Base-by-base conservation (phyloP, 1,284 basidiomycete species). In the Irpex lacteus region DNA sequence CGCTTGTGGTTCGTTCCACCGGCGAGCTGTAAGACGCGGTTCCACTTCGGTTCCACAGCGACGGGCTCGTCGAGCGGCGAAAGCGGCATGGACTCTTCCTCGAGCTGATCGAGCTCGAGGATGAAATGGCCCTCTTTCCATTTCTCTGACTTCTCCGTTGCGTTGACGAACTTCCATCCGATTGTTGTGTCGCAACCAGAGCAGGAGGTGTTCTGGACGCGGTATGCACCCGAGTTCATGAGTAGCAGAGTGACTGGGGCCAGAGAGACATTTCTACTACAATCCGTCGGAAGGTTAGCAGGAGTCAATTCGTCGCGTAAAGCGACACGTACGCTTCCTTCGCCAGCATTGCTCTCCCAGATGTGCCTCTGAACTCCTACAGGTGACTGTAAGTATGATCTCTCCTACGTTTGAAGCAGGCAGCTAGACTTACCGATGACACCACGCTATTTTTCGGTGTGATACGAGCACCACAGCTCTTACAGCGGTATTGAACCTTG, bases 221-320 rank as follows among this genome's bases (percentile, higher is more conserved):
- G 85, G 70, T 89, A 85, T 19, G 85, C 86, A 37, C 87, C 86
- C 9, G 85, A 85, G 54, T 78, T 78, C 86, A 89, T 88, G 49
- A 89, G 78, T 63, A 84, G 82, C 19, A 85, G 66, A 36, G 71
- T 70, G 18, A 72, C 71, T n/a, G 71, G 64, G 37, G 70, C 66
- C 34, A 71, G 67, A n/a, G 62, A 36, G 63, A 73, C 58, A 66
- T 73, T 72, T 38, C 62, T 61, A 11, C 71, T 73, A 67, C 34
- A 40, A n/a, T 26, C 26, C 26, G 26, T 26, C 34, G 59, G 34
- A 56, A 56, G 40, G 54, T 55, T 36, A 58, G 47, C 15, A 15
- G 32, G 21, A n/a, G 19, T 32, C 34, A 56, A 34, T 36, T 3
- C 59, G 40, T 40, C 40, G 21, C 32, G 38, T 34, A 21, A 21